Percentiles rank a stretch among this genome's conserved stretches.
phyloP scores from a whole-genome alignment of 2,329 filamentous ascomycete species.

The Hypoxylon sp. region DNA sequence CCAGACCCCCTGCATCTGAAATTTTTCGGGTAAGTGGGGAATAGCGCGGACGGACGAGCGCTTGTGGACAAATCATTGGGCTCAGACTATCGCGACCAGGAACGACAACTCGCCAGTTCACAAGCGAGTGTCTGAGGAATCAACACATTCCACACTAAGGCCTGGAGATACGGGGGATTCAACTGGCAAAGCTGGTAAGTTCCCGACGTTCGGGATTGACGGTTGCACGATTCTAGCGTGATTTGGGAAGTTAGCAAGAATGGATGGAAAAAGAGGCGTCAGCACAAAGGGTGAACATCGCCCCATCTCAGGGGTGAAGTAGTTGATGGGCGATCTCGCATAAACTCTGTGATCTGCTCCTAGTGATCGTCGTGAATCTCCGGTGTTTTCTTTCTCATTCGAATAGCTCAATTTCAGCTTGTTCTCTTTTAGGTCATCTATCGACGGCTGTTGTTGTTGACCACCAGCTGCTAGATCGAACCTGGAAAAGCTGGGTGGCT shows the following conservation, averaged over 20 bases:
- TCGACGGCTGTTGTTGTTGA: conserved; percentile 15
- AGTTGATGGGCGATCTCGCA: conserved; percentile 35
- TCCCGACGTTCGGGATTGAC: conserved; percentile 14
- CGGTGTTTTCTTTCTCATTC: conserved; percentile 21
- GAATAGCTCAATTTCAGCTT: conserved; percentile 23
- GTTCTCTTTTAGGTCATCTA: conserved; percentile 19
- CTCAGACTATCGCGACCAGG: conserved; percentile 28
- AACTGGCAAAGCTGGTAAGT: conserved; percentile 11
- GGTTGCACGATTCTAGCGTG: conserved; percentile 25
- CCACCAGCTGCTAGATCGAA: conserved; percentile 1
- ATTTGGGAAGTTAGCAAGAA: conserved; percentile 21
- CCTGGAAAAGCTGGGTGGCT: conserved; percentile 10
- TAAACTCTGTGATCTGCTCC: conserved; percentile 44
- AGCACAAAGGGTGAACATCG: conserved; percentile 11
- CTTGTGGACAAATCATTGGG: conserved; percentile 40
- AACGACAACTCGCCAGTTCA: conserved; percentile 29
- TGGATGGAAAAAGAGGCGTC: neutral
- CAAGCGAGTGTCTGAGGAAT: conserved; percentile 30
- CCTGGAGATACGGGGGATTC: conserved; percentile 7
- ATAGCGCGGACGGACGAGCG: conserved; percentile 19
- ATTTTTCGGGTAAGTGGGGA: conserved; percentile 36
- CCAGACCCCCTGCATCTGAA: conserved; percentile 21
- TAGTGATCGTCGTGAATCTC: conserved; percentile 38
- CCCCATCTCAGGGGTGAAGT: conserved; percentile 28
- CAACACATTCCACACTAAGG: conserved; percentile 21